A percentile compares a stretch with the other conserved stretches of the same genome.
Conservation (phyloP, 2,329 filamentous ascomycete species). For the Grosmannia serpens region DNA sequence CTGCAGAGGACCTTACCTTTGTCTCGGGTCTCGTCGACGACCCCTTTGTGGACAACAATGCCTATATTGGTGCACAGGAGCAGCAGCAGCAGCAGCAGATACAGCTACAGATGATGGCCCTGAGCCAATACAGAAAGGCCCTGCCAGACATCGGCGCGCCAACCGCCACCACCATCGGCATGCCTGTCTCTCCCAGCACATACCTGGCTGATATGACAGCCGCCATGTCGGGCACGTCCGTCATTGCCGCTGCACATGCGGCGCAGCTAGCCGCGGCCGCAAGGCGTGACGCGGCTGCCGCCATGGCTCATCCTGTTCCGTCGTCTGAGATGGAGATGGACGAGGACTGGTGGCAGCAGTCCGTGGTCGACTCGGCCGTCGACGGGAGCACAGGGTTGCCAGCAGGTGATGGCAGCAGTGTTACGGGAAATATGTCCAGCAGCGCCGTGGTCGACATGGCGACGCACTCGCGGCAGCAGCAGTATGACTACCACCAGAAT, state of each 20-base stretch:
- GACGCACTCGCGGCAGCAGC: neutral
- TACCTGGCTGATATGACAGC: slow-evolving; percentile 9
- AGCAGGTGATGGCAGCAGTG: neutral
- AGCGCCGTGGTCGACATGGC: neutral
- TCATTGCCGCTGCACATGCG: slow-evolving; percentile 8
- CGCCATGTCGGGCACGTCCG: slow-evolving; percentile 4
- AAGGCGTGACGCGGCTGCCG: neutral
- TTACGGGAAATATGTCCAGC: neutral
- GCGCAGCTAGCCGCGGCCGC: neutral
- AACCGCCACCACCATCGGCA: neutral
- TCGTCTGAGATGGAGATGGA: slow-evolving; percentile 7
- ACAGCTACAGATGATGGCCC: neutral
- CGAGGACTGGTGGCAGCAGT: slow-evolving; percentile 12
- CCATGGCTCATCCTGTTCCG: neutral
- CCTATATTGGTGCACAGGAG: neutral
- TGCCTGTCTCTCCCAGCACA: slow-evolving; percentile 2
- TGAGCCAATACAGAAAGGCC: neutral
- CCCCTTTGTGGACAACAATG: slow-evolving; percentile 15
- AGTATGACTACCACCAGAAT: slow-evolving; percentile 1
- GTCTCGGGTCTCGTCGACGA: slow-evolving; percentile 17
- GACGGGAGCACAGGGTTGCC: neutral
- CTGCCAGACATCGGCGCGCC: neutral
- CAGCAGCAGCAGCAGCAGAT: neutral
- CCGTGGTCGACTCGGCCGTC: slow-evolving; percentile 6
- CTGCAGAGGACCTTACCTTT: neutral